A percentile compares a stretch with the other conserved stretches of the same genome.
These are phyloP conservation scores for Fraxinus anomala DNA, from an alignment of 257 asterid genomes.

Conservation along the genomic window DNA sequence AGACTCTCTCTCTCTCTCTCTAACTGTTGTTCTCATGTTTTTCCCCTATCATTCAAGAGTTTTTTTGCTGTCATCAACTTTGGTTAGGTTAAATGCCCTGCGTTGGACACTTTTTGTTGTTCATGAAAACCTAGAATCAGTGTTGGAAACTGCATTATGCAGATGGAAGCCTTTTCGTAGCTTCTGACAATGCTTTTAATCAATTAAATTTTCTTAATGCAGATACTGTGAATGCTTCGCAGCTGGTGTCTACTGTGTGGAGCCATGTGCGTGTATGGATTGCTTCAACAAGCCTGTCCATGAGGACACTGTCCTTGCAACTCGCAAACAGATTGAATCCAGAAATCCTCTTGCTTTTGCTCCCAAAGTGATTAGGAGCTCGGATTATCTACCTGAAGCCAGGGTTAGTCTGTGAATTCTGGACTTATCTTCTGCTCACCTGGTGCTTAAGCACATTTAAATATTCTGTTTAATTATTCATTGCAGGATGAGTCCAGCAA, in stretches of 20 bases:
- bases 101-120: background rate
- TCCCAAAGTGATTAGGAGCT: constrained; percentile 75
- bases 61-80: background rate
- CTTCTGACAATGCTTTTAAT: background rate
- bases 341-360: constrained; percentile 98
- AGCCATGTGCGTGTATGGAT: constrained; percentile 87
- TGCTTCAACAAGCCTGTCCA: constrained; percentile 95
- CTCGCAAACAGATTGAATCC: constrained; percentile 93
- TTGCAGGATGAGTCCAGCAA: constrained; percentile 73
- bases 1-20: background rate
- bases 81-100: background rate
- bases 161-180: background rate
- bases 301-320: constrained; percentile 88
- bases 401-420: constrained; percentile 42
- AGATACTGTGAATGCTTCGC: constrained; percentile 99
- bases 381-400: constrained; percentile 56
- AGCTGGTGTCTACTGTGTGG: constrained; percentile 95
- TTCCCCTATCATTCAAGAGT: background rate
- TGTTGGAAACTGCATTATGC: background rate
- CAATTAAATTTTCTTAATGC: constrained; percentile 28
- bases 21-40: too few relatives aligned
- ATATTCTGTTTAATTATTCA: constrained; percentile 3
- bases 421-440: background rate
- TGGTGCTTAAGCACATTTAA: background rate
- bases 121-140: background rate